A percentile compares a stretch with the other conserved stretches of the same genome.
phyloP scores from a whole-genome alignment of 345 rosid genomes.

The Salix purpurea region DNA sequence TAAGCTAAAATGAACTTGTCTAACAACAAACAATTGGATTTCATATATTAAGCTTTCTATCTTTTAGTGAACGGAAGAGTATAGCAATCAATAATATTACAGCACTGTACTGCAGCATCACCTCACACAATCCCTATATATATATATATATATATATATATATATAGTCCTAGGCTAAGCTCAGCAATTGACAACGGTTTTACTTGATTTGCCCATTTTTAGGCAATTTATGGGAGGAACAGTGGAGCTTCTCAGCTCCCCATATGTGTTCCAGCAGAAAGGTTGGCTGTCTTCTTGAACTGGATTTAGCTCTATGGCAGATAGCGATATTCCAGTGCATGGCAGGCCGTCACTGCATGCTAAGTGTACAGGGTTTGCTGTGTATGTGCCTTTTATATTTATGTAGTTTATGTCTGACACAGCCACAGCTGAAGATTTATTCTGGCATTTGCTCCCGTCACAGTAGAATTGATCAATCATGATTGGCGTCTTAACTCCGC shows the following conservation, averaged over 20 bases:
- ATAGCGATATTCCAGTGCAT: slow-evolving; percentile 61
- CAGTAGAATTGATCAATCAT: slow-evolving; percentile 87
- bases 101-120: too few relatives aligned
- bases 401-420: slow-evolving; percentile 61
- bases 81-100: too few relatives aligned
- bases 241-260: slow-evolving; percentile 54
- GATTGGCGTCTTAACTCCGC: slow-evolving; percentile 64
- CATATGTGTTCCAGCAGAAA: slow-evolving; percentile 78
- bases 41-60: too few relatives aligned
- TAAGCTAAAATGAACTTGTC: too few relatives aligned
- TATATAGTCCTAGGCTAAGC: not conserved
- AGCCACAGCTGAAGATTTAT: slow-evolving; percentile 71
- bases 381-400: slow-evolving; percentile 75
- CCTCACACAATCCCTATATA: too few relatives aligned
- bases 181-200: slow-evolving; percentile 37
- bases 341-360: slow-evolving; percentile 87
- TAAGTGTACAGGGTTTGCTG: slow-evolving; percentile 51
- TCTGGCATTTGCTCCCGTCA: slow-evolving; percentile 51
- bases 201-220: slow-evolving; percentile 38
- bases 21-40: too few relatives aligned
- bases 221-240: slow-evolving; percentile 66
- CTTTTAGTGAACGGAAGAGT: too few relatives aligned
- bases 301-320: slow-evolving; percentile 52
- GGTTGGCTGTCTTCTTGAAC: slow-evolving; percentile 42
- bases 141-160: not conserved